A percentile compares a stretch with the other conserved stretches of the same genome.
phyloP scores from a whole-genome alignment of 352 stramenopile species.

The Globisporangium orthogonon region DNA sequence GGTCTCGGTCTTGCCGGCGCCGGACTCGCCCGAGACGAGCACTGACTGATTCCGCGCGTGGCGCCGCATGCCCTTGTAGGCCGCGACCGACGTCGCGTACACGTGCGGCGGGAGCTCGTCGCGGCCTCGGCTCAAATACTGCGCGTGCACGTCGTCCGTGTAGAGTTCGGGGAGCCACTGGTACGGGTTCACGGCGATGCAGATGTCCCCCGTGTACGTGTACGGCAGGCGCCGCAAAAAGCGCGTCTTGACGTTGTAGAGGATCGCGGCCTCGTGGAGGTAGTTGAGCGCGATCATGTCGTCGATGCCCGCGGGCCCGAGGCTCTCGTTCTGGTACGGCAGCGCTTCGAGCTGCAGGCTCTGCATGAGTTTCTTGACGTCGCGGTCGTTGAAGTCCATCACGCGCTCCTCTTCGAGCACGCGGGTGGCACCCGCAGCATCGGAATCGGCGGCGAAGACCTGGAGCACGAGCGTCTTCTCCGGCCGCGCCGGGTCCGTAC shows the following conservation, averaged over 20 bases:
- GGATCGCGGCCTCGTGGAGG: slow-evolving; percentile 87
- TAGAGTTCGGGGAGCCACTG: slow-evolving; percentile 88
- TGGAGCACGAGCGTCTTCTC: slow-evolving; percentile 28
- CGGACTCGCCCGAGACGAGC: slow-evolving; percentile 81
- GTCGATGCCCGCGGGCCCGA: slow-evolving; percentile 59
- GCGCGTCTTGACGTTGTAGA: slow-evolving; percentile 86
- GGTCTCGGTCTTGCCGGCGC: slow-evolving; percentile 85
- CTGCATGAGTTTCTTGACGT: slow-evolving; percentile 70
- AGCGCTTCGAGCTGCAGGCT: slow-evolving; percentile 70
- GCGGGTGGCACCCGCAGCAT: neutral
- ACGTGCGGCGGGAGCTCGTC: slow-evolving; percentile 78
- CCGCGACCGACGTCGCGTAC: slow-evolving; percentile 71
- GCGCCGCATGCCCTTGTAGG: slow-evolving; percentile 73
- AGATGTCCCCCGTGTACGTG: slow-evolving; percentile 96
- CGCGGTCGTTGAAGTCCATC: slow-evolving; percentile 56
- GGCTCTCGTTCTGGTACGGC: slow-evolving; percentile 81
- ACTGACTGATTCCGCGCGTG: slow-evolving; percentile 77
- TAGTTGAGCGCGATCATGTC: slow-evolving; percentile 88
- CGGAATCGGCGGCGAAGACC: slow-evolving; percentile 15
- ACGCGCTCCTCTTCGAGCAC: slow-evolving; percentile 55
- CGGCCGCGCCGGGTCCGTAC: slow-evolving; percentile 26
- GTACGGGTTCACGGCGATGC: slow-evolving; percentile 97
- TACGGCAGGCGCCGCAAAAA: slow-evolving; percentile 89
- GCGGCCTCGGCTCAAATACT: slow-evolving; percentile 70
- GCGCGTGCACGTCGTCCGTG: slow-evolving; percentile 61